Conservation (phyloP, 495 filamentous ascomycete species). For the Trichoderma parareesei region DNA sequence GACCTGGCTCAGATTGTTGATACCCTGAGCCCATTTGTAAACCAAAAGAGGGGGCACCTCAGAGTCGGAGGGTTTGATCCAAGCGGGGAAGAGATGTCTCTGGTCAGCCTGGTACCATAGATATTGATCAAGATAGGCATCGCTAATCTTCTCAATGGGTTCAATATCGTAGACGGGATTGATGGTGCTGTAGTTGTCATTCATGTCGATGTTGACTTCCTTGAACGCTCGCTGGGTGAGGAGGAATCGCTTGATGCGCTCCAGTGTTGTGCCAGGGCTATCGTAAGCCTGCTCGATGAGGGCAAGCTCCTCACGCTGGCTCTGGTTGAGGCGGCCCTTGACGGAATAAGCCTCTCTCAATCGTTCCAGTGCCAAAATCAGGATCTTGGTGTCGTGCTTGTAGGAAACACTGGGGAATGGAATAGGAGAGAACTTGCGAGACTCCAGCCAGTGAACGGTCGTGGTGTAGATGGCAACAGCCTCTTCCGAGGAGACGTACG, state of each 20-base stretch:
- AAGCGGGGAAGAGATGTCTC: slow-evolving; percentile 93
- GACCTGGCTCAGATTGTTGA: slow-evolving; percentile 97
- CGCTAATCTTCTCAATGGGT: slow-evolving; percentile 99
- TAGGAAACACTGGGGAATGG: slow-evolving; percentile 99
- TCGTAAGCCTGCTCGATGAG: slow-evolving; percentile 99
- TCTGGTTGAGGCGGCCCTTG: slow-evolving; percentile 94
- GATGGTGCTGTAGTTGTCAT: slow-evolving; percentile 98
- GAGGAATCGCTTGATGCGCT: slow-evolving; percentile 95
- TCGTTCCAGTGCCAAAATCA: slow-evolving; percentile 92
- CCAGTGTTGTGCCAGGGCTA: slow-evolving; percentile 90
- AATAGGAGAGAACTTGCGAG: slow-evolving; percentile 95
- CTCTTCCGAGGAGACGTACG: slow-evolving; percentile 97
- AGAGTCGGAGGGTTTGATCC: slow-evolving; percentile 99
- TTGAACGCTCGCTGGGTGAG: slow-evolving; percentile 98
- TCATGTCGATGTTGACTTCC: slow-evolving; percentile 99
- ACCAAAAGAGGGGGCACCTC: slow-evolving; percentile 95
- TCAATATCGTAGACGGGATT: slow-evolving; percentile 99
- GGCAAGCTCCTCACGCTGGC: slow-evolving; percentile 93
- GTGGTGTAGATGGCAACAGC: slow-evolving; percentile 98
- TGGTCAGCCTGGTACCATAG: slow-evolving; percentile 99
- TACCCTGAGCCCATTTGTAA: slow-evolving; percentile 99
- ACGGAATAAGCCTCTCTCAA: slow-evolving; percentile 95
- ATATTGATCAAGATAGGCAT: slow-evolving; percentile 98
- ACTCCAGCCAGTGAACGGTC: slow-evolving; percentile 98
- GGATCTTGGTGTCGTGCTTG: slow-evolving; percentile 99